These are phyloP conservation scores for Dactylonectria macrodidyma DNA, from an alignment of 2,329 filamentous ascomycete species.

Conservation along the genomic window DNA sequence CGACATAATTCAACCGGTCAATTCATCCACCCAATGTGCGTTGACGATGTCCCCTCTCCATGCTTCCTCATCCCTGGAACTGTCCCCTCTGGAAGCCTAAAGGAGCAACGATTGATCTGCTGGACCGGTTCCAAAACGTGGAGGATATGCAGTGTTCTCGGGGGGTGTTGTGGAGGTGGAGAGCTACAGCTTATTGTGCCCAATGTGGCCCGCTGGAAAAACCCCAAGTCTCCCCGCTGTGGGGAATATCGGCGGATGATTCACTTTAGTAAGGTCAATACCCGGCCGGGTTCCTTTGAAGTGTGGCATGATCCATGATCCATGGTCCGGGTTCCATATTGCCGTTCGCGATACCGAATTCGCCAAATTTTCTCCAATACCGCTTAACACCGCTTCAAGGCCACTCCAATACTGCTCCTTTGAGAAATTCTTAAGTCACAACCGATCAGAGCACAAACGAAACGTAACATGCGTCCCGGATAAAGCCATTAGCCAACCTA, in stretches of 20 bases:
- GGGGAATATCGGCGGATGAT: constrained; percentile 11
- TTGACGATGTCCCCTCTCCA: constrained; percentile 25
- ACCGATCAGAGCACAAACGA: too few relatives aligned
- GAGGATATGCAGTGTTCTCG: constrained; percentile 32
- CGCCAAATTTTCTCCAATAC: too few relatives aligned
- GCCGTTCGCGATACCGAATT: too few relatives aligned
- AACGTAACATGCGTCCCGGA: too few relatives aligned
- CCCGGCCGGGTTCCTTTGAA: constrained; percentile 20
- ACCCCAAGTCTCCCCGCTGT: neutral
- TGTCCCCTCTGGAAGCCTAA: constrained; percentile 21
- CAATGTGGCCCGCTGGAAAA: neutral
- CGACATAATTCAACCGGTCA: constrained; percentile 43
- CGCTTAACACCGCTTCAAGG: too few relatives aligned
- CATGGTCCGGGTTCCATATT: neutral
- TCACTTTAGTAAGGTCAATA: constrained; percentile 29
- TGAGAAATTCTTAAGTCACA: too few relatives aligned
- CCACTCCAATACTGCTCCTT: too few relatives aligned
- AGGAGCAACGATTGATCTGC: constrained; percentile 34
- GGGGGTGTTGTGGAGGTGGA: constrained; percentile 21
- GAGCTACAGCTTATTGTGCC: too few relatives aligned
- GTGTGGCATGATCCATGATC: constrained; percentile 30
- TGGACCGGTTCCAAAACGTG: constrained; percentile 37
- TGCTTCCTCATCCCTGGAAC: too few relatives aligned
- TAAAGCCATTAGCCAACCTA: neutral
- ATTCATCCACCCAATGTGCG: constrained; percentile 45